phyloP scores from a whole-genome alignment of 2,329 filamentous ascomycete genomes.

The Cercospora sesami region DNA sequence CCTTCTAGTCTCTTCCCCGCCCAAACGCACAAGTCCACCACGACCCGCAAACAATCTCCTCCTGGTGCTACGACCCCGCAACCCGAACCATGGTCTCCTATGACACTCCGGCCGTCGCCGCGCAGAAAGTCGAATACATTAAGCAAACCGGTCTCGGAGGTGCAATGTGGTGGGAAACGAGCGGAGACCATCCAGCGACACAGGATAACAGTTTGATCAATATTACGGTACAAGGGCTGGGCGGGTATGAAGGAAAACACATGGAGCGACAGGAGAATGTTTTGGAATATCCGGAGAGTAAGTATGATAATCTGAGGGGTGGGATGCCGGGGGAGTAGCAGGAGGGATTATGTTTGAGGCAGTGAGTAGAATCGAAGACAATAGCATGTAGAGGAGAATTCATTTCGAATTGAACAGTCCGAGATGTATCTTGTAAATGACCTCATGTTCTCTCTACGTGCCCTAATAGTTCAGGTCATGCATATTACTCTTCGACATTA shows the following conservation, averaged over 20 bases:
- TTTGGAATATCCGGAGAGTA: slow-evolving; percentile 53
- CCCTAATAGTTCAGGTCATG: not conserved
- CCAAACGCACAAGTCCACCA: slow-evolving; percentile 63
- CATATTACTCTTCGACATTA: not conserved
- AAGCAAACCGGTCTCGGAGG: slow-evolving; percentile 69
- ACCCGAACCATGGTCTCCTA: slow-evolving; percentile 73
- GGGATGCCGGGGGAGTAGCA: slow-evolving; percentile 43
- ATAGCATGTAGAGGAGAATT: not conserved
- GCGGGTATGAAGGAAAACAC: slow-evolving; percentile 41
- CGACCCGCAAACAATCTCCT: slow-evolving; percentile 66
- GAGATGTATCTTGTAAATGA: not conserved
- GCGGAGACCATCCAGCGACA: slow-evolving; percentile 65
- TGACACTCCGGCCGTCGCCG: slow-evolving; percentile 65
- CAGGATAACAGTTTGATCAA: slow-evolving; percentile 60
- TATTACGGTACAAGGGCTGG: slow-evolving; percentile 44
- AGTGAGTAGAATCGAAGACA: not conserved
- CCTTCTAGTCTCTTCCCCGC: slow-evolving; percentile 62
- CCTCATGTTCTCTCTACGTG: not conserved
- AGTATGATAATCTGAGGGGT: slow-evolving; percentile 55
- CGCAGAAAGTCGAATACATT: slow-evolving; percentile 71
- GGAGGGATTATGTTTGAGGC: not conserved
- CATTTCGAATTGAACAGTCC: not conserved
- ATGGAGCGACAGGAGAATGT: slow-evolving; percentile 52
- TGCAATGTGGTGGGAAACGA: slow-evolving; percentile 97
- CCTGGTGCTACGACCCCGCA: slow-evolving; percentile 71